These are phyloP conservation scores for Claviceps maximensis DNA, from an alignment of 2,329 filamentous ascomycete genomes.

Conservation along the genomic window DNA sequence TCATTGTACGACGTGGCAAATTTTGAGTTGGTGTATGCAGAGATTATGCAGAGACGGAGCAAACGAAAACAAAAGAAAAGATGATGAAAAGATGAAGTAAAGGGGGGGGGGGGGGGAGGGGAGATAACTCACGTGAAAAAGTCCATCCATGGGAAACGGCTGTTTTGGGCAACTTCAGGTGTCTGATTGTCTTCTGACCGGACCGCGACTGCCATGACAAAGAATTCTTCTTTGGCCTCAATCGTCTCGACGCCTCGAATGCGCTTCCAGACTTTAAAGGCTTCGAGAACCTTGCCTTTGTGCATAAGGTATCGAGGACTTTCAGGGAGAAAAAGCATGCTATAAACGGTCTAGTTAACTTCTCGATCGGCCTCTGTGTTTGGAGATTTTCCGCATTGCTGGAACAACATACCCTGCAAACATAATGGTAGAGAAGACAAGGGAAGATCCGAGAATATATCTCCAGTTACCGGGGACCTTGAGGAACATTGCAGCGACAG, in stretches of 20 bases:
- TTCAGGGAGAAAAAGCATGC: conserved; percentile 62
- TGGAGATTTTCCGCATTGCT: no score
- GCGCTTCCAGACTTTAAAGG: conserved; percentile 57
- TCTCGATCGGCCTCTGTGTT: no score
- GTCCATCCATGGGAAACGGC: conserved; percentile 56
- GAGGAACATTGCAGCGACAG: conserved; percentile 59
- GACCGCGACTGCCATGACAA: conserved; percentile 54
- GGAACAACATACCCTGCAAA: conserved; percentile 23
- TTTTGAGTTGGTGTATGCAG: no score
- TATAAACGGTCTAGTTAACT: no score
- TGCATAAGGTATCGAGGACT: conserved; percentile 57
- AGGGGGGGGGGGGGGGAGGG: no score
- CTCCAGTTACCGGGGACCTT: conserved; percentile 58
- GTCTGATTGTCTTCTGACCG: conserved; percentile 38
- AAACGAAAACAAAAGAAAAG: no score
- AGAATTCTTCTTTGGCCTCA: conserved; percentile 56
- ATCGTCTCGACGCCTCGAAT: conserved; percentile 46
- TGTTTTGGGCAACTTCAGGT: conserved; percentile 35
- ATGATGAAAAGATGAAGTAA: no score
- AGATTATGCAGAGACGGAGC: no score
- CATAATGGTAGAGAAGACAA: conserved; percentile 47
- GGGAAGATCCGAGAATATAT: conserved; percentile 59
- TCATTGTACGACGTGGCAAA: neutral
- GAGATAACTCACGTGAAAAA: conserved; percentile 42
- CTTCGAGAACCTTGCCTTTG: conserved; percentile 33